These are phyloP conservation scores for Tuber borchii DNA, from an alignment of 495 filamentous ascomycete genomes.

Conservation along the genomic window DNA sequence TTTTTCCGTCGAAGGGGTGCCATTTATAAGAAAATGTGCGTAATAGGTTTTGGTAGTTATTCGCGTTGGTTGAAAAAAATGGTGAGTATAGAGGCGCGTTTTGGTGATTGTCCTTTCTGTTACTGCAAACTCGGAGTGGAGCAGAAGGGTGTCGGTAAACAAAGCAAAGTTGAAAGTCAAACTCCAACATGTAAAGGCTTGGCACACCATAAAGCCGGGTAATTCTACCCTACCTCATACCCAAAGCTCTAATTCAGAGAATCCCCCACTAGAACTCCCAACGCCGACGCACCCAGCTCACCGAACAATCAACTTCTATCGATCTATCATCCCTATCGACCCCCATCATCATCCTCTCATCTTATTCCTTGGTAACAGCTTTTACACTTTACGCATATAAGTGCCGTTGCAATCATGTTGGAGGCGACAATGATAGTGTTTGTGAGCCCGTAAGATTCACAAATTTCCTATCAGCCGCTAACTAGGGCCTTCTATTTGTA, in stretches of 20 bases:
- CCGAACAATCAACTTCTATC: not conserved
- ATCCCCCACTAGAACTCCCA: not conserved
- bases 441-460: constrained; percentile 6
- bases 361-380: constrained; percentile 6
- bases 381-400: constrained; percentile 14
- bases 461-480: constrained; percentile 8
- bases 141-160: not conserved
- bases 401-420: constrained; percentile 47
- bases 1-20: constrained; percentile 52
- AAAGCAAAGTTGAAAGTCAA: constrained; percentile 6
- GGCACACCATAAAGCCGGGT: not conserved
- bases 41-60: not conserved
- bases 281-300: not conserved
- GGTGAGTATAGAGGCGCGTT: not conserved
- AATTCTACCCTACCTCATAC: not conserved
- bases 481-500: constrained; percentile 39
- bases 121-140: not conserved
- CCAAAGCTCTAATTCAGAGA: not conserved
- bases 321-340: constrained; percentile 24
- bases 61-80: constrained; percentile 6
- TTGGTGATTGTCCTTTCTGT: not conserved
- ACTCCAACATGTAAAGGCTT: not conserved
- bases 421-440: constrained; percentile 59
- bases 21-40: constrained; percentile 45
- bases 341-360: not conserved